Evolutionary conservation across 768 basidiomycete species (phyloP), one percentile per base, ranked within the genome.

Genomic region (Tylopilus intermedius): DNA sequence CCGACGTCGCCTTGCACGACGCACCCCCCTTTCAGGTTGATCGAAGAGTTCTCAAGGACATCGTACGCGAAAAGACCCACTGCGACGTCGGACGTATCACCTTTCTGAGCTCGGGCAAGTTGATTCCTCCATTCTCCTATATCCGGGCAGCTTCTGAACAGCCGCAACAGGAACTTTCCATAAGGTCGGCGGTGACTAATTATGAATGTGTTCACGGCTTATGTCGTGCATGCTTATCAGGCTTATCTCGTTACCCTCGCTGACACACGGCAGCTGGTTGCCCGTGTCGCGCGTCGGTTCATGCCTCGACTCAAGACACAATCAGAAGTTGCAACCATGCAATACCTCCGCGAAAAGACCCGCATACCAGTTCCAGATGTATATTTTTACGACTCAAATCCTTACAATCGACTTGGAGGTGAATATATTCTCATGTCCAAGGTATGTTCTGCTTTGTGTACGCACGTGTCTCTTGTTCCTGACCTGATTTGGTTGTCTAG

Each of bases 341-440:
- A 79, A n/a, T 92, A 84, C 65, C 76, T 93, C 26, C 83, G 86
- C 46, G 75, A 83, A 58, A 76, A 80, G 58, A 88, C 88, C 5
- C 69, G 72, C 50, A 74, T 91, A 21, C 89, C 90, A 1, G 85
- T 92, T 15, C 89, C 90, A 0, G 76, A 71, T 29, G 80, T 93
- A 5, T 87, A 86, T 55, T 79, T 82, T 66, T 85, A 87, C 66
- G 88, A 92, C 60, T 78, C 89, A 1, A 90, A 90, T 62, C 90
- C 89, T 8, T 88, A 81, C 66, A 92, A 93, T 65, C 81, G 86
- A 11, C 75, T 93, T 27, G 90, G 89, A 0, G 86, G 87, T 18
- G 90, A 93, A 67, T 92, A 84, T 60, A 89, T 92, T 57, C 65
- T 93, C 55, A 90, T 92, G 90, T 86, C 86, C 49, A 90, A 86